Evolutionary conservation across 257 asterid species (phyloP), one percentile per base, ranked within the genome.

Genomic region (Nicotiana benthamiana): DNA sequence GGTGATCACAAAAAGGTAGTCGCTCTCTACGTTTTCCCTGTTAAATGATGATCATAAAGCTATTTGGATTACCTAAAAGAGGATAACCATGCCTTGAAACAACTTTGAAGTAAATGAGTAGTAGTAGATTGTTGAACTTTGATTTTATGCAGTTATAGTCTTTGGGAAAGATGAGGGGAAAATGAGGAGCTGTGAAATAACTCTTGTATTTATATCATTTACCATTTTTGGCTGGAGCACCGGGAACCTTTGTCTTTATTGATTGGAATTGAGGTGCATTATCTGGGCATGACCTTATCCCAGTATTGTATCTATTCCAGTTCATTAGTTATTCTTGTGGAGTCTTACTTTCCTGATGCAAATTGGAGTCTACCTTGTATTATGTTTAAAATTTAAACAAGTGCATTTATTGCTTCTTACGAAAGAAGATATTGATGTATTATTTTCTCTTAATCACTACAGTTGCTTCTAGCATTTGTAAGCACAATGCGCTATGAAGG

Each of bases 1-100:
- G 97, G 93, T 32, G 98, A 96, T 89, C 97, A 86, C 85, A 85
- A 90, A 88, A 85, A 91, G 97, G 99, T 96, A 74, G 79, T 48
- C 22, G 8, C 40, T 28, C 60, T 64, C 27, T 70, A 79, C 56
- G 57, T 79, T n/a, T 75, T 48, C 40, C 18, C 61, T 74, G 18
- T 26, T 74, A 74, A 74, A 74, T 74, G 43, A 48, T 26, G 43
- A 46, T 54, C 24, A 74, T 48, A 24, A 16, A 48, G 13, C 43
- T 46, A 16, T 16, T 48, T 24, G 24, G 61, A 48, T 48, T 26
- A 48, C 22, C 61, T 74, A 15, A 65, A 8, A 65, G 74, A 74
- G 36, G 26, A 48, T 24, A 48, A 22, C 60, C 77, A 20, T 22
- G 77, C n/a, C 4, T 12, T 22, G 7, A 74, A 48, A 56, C 26